A percentile compares a stretch with the other conserved stretches of the same genome.
phyloP scores from a whole-genome alignment of 495 filamentous ascomycete genomes.

The Aspergillus indologenus region DNA sequence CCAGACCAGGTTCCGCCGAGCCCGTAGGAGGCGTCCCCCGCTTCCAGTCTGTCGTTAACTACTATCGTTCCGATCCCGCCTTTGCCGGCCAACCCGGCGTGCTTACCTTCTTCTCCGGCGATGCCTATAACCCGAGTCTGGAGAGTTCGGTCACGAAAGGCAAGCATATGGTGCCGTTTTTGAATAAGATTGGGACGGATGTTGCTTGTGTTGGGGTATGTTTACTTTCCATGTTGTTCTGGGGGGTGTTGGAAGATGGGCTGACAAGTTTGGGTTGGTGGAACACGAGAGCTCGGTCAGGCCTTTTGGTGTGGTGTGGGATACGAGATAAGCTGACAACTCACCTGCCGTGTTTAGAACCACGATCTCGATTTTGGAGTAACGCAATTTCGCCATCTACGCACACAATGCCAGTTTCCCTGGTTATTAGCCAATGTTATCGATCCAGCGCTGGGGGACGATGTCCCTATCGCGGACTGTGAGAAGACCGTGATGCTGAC shows the following conservation, averaged over 20 bases:
- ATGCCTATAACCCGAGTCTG: conserved; percentile 86
- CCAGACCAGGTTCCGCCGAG: conserved; percentile 63
- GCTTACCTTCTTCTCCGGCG: conserved; percentile 83
- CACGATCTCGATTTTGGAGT: conserved; percentile 96
- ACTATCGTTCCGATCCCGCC: conserved; percentile 60
- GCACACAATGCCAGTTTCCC: conserved; percentile 73
- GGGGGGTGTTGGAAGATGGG: background rate
- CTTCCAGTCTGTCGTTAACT: conserved; percentile 72
- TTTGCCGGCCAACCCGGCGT: conserved; percentile 61
- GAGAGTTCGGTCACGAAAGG: conserved; percentile 87
- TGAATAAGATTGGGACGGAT: conserved; percentile 73
- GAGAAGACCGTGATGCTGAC: conserved; percentile 68
- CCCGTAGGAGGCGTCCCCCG: conserved; percentile 75
- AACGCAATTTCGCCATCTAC: conserved; percentile 68
- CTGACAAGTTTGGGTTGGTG: too few species aligned
- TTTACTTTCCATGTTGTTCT: conserved; percentile 9
- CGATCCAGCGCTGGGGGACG: conserved; percentile 70
- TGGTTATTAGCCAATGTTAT: conserved; percentile 87
- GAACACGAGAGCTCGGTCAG: too few species aligned
- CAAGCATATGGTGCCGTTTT: conserved; percentile 81
- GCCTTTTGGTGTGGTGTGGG: too few species aligned
- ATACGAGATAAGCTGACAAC: background rate
- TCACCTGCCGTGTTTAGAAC: conserved; percentile 51
- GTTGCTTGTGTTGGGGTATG: conserved; percentile 77
- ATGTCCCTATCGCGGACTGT: conserved; percentile 65